Percentiles rank a stretch among this genome's conserved stretches.
These are phyloP conservation scores for Taphrina confusa DNA, from an alignment of 1,139 yeast species.

Conservation along the genomic window DNA sequence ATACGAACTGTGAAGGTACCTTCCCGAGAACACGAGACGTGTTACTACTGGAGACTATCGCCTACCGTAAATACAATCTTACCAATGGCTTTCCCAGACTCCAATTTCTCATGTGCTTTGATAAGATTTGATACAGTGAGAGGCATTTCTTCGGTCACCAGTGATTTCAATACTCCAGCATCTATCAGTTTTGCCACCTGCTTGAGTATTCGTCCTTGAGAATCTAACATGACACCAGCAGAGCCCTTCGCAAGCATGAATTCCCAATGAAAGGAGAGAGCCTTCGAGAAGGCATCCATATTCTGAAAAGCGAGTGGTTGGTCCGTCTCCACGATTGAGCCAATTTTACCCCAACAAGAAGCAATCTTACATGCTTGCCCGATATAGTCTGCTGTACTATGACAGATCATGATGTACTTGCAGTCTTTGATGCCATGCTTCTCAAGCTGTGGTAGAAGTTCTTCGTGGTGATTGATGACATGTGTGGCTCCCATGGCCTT, in stretches of 20 bases:
- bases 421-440: slow-evolving; percentile 6
- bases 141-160: slow-evolving; percentile 5
- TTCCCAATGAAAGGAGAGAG: slow-evolving; percentile 26
- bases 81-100: slow-evolving; percentile 24
- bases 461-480: slow-evolving; percentile 21
- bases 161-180: not conserved
- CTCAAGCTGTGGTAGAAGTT: slow-evolving; percentile 5
- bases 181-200: slow-evolving; percentile 21
- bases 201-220: slow-evolving; percentile 13
- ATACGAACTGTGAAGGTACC: too few species aligned
- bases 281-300: slow-evolving; percentile 18
- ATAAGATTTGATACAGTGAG: slow-evolving; percentile 12
- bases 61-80: slow-evolving; percentile 11
- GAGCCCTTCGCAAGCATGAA: slow-evolving; percentile 25
- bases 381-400: slow-evolving; percentile 9
- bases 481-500: slow-evolving; percentile 26
- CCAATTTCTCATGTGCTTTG: slow-evolving; percentile 14
- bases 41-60: slow-evolving; percentile 6
- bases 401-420: slow-evolving; percentile 16
- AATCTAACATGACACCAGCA: slow-evolving; percentile 17
- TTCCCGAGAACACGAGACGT: too few species aligned
- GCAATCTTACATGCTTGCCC: slow-evolving; percentile 19
- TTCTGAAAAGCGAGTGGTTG: slow-evolving; percentile 8
- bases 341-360: slow-evolving; percentile 23
- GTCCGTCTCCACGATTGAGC: slow-evolving; percentile 25